Base-by-base conservation (phyloP, 75 land plant species). In the Sequoiadendron giganteum region DNA sequence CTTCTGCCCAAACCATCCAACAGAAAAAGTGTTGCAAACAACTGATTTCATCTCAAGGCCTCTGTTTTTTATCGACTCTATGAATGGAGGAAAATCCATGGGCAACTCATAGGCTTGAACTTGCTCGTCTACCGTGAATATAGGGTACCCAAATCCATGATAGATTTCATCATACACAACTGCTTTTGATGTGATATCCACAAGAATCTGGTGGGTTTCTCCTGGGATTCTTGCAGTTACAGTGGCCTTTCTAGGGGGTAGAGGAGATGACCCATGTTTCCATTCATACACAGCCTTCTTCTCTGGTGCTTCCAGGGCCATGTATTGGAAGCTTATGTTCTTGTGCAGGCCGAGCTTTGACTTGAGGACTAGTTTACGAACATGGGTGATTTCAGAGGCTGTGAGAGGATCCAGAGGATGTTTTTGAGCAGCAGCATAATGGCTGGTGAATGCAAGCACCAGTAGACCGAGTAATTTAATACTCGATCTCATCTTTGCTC, bases 251-350 rank as follows among this genome's bases (percentile, higher is more conserved):
- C 94, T 92, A 14, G 92, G 86, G 7, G 90, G 95, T 2, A 89
- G 48, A 3, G 89, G 55, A 38, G 43, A 18, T 11, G 16, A 36
- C 39, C 81, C 81, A 38, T 78, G 5, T 39, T 78, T 78, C n/a
- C 86, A 89, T 16, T 85, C 80, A 52, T 90, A 87, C 19, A 96
- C 88, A 48, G 73, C 87, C 52, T 91, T 72, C 85, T 96, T 95
- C 87, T 93, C 91, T 15, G 97, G 97, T 52, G 94, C 95, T 65
- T 94, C 92, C 3, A 94, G 87, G 34, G 88, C 94, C 36, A 96
- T 90, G 70, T 89, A 91, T 5, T 93, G 94, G 87, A 93, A 49
- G 81, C 81, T 78, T 3, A 78, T 34, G 43, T 78, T 78, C 39
- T 38, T 78, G 81, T 78, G 81, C 5, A 16, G 38, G 42, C 81